A percentile compares a stretch with the other conserved stretches of the same genome.
These are phyloP conservation scores for Kwoniella sp. DNA, from an alignment of 768 basidiomycete genomes.

Conservation along the genomic window DNA sequence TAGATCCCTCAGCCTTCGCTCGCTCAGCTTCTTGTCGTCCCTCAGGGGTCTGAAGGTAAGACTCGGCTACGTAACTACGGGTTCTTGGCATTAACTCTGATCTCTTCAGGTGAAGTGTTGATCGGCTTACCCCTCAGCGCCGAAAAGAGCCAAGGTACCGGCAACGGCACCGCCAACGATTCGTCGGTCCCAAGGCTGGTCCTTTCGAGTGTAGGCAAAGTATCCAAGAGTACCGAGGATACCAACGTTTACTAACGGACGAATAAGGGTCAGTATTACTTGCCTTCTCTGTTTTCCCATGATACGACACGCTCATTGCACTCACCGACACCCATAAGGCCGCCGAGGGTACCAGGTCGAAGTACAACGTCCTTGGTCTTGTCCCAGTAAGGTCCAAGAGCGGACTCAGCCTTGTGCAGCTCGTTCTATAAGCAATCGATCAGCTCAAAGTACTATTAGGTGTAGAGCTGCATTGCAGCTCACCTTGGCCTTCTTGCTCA, in stretches of 20 bases:
- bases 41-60: conserved; percentile 64
- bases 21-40: conserved; percentile 64
- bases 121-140: conserved; percentile 54
- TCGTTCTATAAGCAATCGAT: conserved; percentile 30
- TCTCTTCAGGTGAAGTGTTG: too few species aligned
- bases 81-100: too few species aligned
- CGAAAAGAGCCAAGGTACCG: conserved; percentile 51
- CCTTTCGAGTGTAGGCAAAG: conserved; percentile 66
- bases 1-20: conserved; percentile 62
- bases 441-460: background rate
- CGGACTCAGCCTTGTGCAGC: conserved; percentile 48
- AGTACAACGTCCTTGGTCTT: conserved; percentile 64
- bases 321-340: conserved; percentile 70
- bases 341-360: conserved; percentile 71
- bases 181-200: conserved; percentile 57
- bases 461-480: background rate
- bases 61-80: conserved; percentile 65
- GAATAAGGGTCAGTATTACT: too few species aligned
- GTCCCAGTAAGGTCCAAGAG: conserved; percentile 53
- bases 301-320: too few species aligned
- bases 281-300: too few species aligned
- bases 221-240: conserved; percentile 67
- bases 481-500: conserved; percentile 37
- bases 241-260: conserved; percentile 67
- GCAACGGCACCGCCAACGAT: conserved; percentile 51